These are phyloP conservation scores for Claviceps africana DNA, from an alignment of 2,329 filamentous ascomycete species.

Conservation along the genomic window DNA sequence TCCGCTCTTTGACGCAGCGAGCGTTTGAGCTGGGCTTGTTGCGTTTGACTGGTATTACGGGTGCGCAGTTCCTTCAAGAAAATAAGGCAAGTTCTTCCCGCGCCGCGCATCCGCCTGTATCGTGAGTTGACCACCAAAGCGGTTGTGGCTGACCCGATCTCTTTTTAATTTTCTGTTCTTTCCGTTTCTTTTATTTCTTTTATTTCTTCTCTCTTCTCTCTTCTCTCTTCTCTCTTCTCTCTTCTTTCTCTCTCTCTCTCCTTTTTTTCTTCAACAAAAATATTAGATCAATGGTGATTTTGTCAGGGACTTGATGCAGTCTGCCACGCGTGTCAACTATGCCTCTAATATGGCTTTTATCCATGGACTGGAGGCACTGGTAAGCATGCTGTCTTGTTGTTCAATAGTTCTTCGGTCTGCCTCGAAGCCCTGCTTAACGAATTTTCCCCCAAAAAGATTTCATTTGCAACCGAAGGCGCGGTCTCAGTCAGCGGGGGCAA, in stretches of 20 bases:
- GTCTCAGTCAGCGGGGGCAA: constrained; percentile 73
- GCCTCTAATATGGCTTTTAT: constrained; percentile 77
- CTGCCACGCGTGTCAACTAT: constrained; percentile 87
- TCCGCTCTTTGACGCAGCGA: constrained; percentile 56
- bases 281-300: constrained; percentile 49
- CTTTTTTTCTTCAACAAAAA: neutral
- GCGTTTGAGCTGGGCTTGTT: constrained; percentile 54
- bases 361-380: constrained; percentile 80
- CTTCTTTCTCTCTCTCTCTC: neutral
- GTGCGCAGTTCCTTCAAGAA: constrained; percentile 53
- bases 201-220: no score
- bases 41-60: constrained; percentile 54
- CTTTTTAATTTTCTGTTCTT: neutral
- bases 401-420: neutral
- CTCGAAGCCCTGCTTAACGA: neutral
- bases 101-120: neutral
- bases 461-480: constrained; percentile 77
- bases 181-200: neutral
- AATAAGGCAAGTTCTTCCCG: constrained; percentile 31
- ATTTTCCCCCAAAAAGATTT: constrained; percentile 34
- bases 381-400: constrained; percentile 14
- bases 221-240: no score
- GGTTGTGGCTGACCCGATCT: neutral
- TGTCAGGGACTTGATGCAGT: constrained; percentile 71
- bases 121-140: neutral